Evolutionary conservation across 129 eudicot species (phyloP).

Genomic region (Chrysanthemum lavandulifolium): DNA sequence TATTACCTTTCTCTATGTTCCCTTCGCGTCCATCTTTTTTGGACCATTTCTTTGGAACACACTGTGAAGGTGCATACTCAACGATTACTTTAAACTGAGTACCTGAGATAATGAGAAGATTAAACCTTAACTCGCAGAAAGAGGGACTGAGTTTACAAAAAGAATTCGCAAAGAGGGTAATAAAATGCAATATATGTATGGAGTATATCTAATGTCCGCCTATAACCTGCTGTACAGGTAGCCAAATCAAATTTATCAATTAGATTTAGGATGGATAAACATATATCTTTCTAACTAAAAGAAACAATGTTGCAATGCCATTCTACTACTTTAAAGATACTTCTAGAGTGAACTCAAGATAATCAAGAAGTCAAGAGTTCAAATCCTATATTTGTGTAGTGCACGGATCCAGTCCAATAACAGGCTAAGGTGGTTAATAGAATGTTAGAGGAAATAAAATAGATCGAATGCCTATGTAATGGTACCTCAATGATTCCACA

Average conservation of each 20-base stretch:
- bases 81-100: conserved; percentile 76
- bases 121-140: neutral
- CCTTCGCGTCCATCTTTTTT: conserved; percentile 96
- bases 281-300: neutral
- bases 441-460: too few relatives aligned
- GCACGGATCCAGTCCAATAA: too few relatives aligned
- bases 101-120: conserved; percentile 39
- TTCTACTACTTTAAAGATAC: neutral
- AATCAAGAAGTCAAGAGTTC: too few relatives aligned
- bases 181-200: neutral
- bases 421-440: too few relatives aligned
- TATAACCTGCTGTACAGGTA: too few relatives aligned
- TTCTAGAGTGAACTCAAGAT: too few relatives aligned
- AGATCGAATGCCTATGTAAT: neutral
- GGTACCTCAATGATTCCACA: conserved; percentile 89
- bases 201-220: neutral
- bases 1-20: conserved; percentile 70
- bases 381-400: too few relatives aligned
- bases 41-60: conserved; percentile 80
- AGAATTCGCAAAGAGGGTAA: neutral
- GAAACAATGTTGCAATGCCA: conserved; percentile 1
- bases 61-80: conserved; percentile 96
- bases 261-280: neutral
- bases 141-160: too few relatives aligned
- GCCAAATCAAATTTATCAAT: too few relatives aligned